Conservation (phyloP, 768 basidiomycete species). For the Inosperma sp. region DNA sequence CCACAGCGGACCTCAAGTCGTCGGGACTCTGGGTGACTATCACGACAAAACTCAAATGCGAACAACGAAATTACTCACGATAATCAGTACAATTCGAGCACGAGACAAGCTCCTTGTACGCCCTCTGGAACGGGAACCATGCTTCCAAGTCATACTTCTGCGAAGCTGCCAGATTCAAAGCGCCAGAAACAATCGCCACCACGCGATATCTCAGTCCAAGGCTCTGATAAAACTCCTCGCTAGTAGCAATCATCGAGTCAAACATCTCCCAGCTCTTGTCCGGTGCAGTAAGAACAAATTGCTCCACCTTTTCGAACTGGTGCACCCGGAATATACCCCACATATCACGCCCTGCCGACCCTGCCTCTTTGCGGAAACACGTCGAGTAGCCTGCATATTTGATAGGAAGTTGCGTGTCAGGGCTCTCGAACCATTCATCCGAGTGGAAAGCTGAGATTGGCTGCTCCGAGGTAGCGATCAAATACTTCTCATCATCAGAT, state of each 20-base stretch:
- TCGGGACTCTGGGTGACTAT: constrained; percentile 65
- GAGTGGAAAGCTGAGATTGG: constrained; percentile 95
- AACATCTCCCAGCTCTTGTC: constrained; percentile 94
- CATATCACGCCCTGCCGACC: constrained; percentile 94
- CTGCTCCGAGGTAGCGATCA: constrained; percentile 98
- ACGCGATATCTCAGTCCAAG: constrained; percentile 89
- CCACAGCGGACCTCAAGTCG: constrained; percentile 92
- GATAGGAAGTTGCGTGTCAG: constrained; percentile 88
- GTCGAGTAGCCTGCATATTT: constrained; percentile 87
- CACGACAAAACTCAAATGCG: background rate
- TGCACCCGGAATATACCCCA: constrained; percentile 99
- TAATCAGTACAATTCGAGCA: constrained; percentile 99
- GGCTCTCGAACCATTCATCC: constrained; percentile 97
- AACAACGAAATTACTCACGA: constrained; percentile 53
- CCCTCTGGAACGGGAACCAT: constrained; percentile 98
- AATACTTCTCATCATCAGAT: constrained; percentile 93
- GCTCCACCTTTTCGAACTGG: constrained; percentile 98
- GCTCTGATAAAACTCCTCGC: constrained; percentile 95
- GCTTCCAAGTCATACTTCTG: constrained; percentile 98
- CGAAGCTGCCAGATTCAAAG: constrained; percentile 92
- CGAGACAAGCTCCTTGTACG: constrained; percentile 95
- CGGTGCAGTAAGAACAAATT: constrained; percentile 94
- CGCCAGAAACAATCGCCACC: constrained; percentile 93
- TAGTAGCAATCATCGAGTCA: constrained; percentile 82
- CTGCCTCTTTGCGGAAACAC: constrained; percentile 99